Conservation (phyloP, 345 rosid species). For the Eucalyptus cloeziana region DNA sequence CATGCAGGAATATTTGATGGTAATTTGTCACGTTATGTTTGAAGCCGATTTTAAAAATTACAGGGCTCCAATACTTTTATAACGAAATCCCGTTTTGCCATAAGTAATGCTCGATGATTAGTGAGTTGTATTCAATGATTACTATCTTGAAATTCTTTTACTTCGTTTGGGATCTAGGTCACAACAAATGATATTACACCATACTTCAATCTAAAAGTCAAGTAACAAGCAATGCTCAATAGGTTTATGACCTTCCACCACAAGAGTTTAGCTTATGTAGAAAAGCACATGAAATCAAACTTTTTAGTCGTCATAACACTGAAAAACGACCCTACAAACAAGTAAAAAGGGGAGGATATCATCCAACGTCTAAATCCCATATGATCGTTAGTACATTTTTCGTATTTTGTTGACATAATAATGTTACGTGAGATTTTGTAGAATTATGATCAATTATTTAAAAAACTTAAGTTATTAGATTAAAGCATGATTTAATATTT, state of each 20-base stretch:
- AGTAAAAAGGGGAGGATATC: background rate
- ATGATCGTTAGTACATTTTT: background rate
- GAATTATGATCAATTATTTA: too few species aligned
- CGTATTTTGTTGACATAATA: background rate
- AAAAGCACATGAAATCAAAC: background rate
- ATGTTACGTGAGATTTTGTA: too few species aligned
- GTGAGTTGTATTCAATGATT: background rate
- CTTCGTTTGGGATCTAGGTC: background rate
- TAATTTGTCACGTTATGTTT: background rate
- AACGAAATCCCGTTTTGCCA: fast-evolving
- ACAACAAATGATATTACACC: background rate
- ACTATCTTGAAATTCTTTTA: background rate
- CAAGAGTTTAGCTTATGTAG: fast-evolving
- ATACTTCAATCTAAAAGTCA: background rate
- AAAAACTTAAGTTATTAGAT: too few species aligned
- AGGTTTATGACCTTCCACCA: background rate
- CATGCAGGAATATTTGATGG: background rate
- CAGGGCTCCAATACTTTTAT: background rate
- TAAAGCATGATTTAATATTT: too few species aligned
- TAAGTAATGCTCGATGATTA: background rate
- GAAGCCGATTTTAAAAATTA: background rate
- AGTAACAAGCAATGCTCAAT: background rate
- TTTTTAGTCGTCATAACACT: background rate
- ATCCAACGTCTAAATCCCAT: background rate
- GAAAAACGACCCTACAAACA: background rate